phyloP scores from a whole-genome alignment of 176 grass and related monocot species.

The Carex kokanica region DNA sequence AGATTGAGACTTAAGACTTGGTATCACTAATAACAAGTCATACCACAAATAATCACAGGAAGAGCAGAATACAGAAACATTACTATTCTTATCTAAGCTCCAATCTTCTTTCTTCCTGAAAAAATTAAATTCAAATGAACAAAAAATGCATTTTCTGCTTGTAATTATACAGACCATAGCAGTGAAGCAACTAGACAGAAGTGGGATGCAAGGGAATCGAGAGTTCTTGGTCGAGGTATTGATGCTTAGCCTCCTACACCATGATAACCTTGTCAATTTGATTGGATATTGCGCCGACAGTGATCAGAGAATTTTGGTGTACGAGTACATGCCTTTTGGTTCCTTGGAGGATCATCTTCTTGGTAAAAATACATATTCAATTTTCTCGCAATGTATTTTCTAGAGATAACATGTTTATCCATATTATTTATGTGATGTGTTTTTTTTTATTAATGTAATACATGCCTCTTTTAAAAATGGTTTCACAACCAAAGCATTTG shows the following conservation, averaged over 20 bases:
- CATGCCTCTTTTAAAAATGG: background rate
- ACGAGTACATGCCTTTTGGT: constrained; percentile 40
- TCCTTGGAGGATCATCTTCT: constrained; percentile 49
- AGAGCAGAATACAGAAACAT: background rate
- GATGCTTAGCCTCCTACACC: constrained; percentile 48
- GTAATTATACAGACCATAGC: constrained; percentile 30
- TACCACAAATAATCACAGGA: background rate
- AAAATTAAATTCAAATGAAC: background rate
- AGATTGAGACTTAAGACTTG: background rate
- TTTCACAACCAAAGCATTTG: background rate
- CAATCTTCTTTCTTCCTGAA: background rate
- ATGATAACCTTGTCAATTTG: constrained; percentile 44
- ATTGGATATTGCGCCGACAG: constrained; percentile 40
- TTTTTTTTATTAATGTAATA: background rate
- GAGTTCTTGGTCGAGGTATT: constrained; percentile 45
- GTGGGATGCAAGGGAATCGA: constrained; percentile 42
- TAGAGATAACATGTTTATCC: background rate
- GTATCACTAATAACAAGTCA: background rate
- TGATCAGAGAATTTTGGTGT: constrained; percentile 42
- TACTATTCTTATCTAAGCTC: background rate
- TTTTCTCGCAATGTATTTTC: background rate
- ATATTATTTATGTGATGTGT: background rate
- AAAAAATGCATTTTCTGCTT: background rate
- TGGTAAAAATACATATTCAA: constrained; percentile 21
- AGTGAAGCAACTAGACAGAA: constrained; percentile 43